Conservation (phyloP, 2,329 filamentous ascomycete genomes). For the Fusarium sp. region DNA sequence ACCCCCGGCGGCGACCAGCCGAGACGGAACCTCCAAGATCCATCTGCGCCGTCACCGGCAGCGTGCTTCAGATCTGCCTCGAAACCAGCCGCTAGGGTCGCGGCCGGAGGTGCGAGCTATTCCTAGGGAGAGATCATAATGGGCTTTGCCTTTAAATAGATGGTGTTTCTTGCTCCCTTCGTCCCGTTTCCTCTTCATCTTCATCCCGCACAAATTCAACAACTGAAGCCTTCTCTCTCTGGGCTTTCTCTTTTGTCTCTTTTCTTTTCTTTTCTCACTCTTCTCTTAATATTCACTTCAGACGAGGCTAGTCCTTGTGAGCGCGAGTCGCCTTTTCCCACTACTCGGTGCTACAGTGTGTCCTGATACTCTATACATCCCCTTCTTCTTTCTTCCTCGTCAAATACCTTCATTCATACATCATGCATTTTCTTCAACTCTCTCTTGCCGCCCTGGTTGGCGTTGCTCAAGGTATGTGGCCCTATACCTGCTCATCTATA, state of each 20-base stretch:
- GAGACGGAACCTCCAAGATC: constrained; percentile 40
- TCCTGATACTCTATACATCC: constrained; percentile 34
- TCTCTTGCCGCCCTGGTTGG: constrained; percentile 61
- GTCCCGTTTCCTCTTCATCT: constrained; percentile 33
- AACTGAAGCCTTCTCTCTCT: constrained; percentile 40
- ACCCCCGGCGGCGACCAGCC: constrained; percentile 17
- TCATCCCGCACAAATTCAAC: constrained; percentile 35
- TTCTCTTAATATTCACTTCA: constrained; percentile 40
- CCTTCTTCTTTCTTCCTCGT: constrained; percentile 38
- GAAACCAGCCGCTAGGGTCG: constrained; percentile 21
- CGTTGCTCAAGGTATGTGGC: constrained; percentile 58
- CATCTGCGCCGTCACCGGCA: constrained; percentile 14
- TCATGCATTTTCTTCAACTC: constrained; percentile 66
- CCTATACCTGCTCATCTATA: background rate
- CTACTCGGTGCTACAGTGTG: constrained; percentile 10
- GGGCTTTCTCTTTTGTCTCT: constrained; percentile 45
- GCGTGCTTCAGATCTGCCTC: constrained; percentile 45
- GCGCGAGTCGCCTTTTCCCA: constrained; percentile 46
- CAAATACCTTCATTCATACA: constrained; percentile 48
- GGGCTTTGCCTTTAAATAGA: constrained; percentile 54
- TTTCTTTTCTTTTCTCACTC: constrained; percentile 42
- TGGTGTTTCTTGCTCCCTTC: constrained; percentile 48
- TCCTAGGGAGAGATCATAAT: background rate
- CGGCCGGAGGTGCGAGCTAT: background rate
- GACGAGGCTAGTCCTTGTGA: constrained; percentile 47